Evolutionary conservation across 352 stramenopile genomes (phyloP), one percentile per base, ranked within the genome.

Genomic region (Globisporangium takayamanum): DNA sequence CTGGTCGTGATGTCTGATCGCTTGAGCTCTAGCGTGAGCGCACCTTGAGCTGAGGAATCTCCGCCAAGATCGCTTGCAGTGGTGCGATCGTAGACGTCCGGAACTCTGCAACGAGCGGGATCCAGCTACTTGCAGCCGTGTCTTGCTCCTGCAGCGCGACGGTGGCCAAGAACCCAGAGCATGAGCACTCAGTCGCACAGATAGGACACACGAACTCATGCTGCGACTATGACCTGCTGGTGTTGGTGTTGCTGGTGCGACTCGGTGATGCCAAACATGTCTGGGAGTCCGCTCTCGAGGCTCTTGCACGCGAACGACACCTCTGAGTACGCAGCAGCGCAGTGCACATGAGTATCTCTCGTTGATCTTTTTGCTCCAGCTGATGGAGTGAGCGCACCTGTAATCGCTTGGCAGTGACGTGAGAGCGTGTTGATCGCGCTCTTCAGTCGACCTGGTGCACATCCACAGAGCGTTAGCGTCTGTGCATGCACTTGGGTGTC

Each of bases 11-110:
- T 14, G 44, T 14, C 44, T 15, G 16, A 28, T 18, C 18, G 20
- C 8, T 14, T 39, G 33, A 8, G 33, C 33, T 39, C 8, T 8
- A 12, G 33, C 33, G 33, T 11, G 33, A 39, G 33, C 33, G 20
- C 57, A 84, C 77, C 59, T 80, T 80, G 22, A 89, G 67, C 20
- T 85, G 73, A 6, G 80, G 76, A 39, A 89, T 74, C 0, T 63
- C 66, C 10, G 70, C 69, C 56, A 88, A 62, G 50, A 89, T 61
- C 26, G 69, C 72, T 58, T 89, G 82, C 25, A 92, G 60, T 42
- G 80, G 75, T 30, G 70, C 71, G 58, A 90, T 85, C 18, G 68
- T 75, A 15, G 64, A 75, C 11, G 70, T 74, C 5, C 71, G 72
- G 61, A 89, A 88, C 55, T 74, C 69, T 39, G 71, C 64, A 44